Evolutionary conservation across 2,329 filamentous ascomycete genomes (phyloP).

Genomic region (Periconia macrospinosa): DNA sequence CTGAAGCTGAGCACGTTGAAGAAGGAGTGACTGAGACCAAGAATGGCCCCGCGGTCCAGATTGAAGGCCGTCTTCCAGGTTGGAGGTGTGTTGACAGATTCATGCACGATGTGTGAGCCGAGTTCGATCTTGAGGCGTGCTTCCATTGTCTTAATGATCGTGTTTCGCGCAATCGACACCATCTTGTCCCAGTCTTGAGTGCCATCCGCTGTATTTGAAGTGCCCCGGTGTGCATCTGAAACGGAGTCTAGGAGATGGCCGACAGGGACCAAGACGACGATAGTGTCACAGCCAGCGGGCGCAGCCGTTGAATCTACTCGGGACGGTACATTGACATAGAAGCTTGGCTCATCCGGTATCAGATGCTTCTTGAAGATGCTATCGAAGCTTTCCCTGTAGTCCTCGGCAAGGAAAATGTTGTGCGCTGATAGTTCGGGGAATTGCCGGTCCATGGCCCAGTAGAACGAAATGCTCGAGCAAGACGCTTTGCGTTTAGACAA

Average conservation of each 20-base stretch:
- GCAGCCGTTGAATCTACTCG: slow-evolving; percentile 70
- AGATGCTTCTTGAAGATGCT: slow-evolving; percentile 71
- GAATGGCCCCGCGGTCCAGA: slow-evolving; percentile 72
- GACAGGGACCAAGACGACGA: slow-evolving; percentile 73
- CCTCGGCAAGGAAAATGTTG: slow-evolving; percentile 76
- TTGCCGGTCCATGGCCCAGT: slow-evolving; percentile 67
- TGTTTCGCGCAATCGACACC: slow-evolving; percentile 59
- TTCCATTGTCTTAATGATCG: slow-evolving; percentile 64
- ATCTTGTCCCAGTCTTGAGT: slow-evolving; percentile 65
- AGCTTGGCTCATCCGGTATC: slow-evolving; percentile 69
- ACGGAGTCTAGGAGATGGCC: slow-evolving; percentile 61
- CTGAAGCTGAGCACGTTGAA: slow-evolving; percentile 72
- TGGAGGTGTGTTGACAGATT: slow-evolving; percentile 66
- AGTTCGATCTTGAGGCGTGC: slow-evolving; percentile 61
- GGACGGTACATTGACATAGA: slow-evolving; percentile 77
- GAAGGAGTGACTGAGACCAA: slow-evolving; percentile 72
- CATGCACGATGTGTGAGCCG: slow-evolving; percentile 57
- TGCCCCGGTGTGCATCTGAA: slow-evolving; percentile 42
- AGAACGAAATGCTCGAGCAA: slow-evolving; percentile 76
- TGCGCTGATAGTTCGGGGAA: slow-evolving; percentile 68
- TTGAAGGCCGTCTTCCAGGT: slow-evolving; percentile 71
- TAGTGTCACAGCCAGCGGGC: slow-evolving; percentile 63
- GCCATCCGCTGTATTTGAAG: slow-evolving; percentile 45
- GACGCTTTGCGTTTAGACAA: slow-evolving; percentile 59
- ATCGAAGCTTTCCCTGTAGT: slow-evolving; percentile 74